These are phyloP conservation scores for Lipomyces mesembrius DNA, from an alignment of 805 yeast species.

Conservation along the genomic window DNA sequence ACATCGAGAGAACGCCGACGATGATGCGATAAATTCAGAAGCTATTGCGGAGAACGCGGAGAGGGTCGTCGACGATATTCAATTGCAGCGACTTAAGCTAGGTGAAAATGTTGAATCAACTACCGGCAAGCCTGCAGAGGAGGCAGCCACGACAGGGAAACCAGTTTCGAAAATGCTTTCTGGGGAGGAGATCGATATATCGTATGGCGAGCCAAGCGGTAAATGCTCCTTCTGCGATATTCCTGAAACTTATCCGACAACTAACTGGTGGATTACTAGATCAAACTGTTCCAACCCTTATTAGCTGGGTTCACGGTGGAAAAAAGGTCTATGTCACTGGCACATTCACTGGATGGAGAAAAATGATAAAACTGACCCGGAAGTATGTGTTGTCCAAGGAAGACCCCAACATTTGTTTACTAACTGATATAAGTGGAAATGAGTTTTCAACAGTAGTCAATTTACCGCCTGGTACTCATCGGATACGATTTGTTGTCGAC, in stretches of 20 bases:
- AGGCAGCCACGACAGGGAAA: conserved; percentile 41
- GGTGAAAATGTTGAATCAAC: conserved; percentile 23
- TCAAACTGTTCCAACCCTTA: conserved; percentile 57
- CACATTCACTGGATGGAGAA: conserved; percentile 97
- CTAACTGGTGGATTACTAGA: conserved; percentile 12
- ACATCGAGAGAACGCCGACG: conserved; percentile 24
- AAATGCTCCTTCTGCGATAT: conserved; percentile 13
- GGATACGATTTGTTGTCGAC: conserved; percentile 91
- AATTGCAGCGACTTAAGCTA: conserved; percentile 16
- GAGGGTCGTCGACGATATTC: neutral
- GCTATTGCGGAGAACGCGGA: neutral
- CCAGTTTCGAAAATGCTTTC: conserved; percentile 45
- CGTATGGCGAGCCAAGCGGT: conserved; percentile 37
- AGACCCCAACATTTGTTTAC: neutral
- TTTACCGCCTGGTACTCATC: conserved; percentile 87
- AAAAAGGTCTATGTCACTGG: conserved; percentile 94
- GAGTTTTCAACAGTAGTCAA: conserved; percentile 69
- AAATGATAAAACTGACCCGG: conserved; percentile 79
- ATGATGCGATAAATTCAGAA: conserved; percentile 1
- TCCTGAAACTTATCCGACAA: neutral
- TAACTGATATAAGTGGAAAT: conserved; percentile 39
- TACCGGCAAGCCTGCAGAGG: conserved; percentile 25
- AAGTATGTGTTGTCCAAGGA: conserved; percentile 12
- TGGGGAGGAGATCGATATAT: conserved; percentile 45
- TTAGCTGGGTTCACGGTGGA: conserved; percentile 97